These are phyloP conservation scores for Talaromyces ruber DNA, from an alignment of 495 filamentous ascomycete genomes.

Conservation along the genomic window DNA sequence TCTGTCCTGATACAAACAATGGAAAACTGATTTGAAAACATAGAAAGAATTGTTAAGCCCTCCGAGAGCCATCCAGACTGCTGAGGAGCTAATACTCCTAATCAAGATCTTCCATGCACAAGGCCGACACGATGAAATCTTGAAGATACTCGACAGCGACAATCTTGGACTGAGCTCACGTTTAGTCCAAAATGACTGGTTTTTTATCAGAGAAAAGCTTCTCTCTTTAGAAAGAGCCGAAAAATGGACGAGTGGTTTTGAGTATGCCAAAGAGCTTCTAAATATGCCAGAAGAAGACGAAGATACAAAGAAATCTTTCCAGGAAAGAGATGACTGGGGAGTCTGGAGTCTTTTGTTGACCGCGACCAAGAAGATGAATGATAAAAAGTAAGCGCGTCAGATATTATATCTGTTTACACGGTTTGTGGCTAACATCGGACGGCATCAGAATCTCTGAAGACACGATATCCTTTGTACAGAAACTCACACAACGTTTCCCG, in stretches of 20 bases:
- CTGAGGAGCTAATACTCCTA: constrained; percentile 47
- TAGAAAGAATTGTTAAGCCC: constrained; percentile 35
- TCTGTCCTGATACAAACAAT: not conserved
- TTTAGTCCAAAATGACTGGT: constrained; percentile 43
- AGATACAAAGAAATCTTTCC: constrained; percentile 17
- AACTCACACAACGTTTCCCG: constrained; percentile 23
- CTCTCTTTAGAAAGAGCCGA: constrained; percentile 30
- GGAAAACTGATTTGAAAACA: not conserved
- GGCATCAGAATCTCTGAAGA: constrained; percentile 22
- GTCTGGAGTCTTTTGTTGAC: constrained; percentile 42
- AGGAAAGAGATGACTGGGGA: constrained; percentile 48
- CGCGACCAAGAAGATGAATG: constrained; percentile 20
- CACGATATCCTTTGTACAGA: constrained; percentile 21
- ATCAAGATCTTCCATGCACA: constrained; percentile 43
- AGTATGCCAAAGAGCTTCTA: constrained; percentile 33
- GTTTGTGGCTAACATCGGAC: not conserved
- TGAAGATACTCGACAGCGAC: constrained; percentile 41
- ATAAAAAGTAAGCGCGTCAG: constrained; percentile 20
- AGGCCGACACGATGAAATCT: constrained; percentile 32
- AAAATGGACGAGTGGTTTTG: constrained; percentile 38
- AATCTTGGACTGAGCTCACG: constrained; percentile 42
- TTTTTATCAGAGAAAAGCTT: constrained; percentile 38
- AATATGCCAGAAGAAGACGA: constrained; percentile 23
- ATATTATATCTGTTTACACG: not conserved
- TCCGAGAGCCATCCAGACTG: constrained; percentile 42